These are phyloP conservation scores for Beta corolliflora DNA, from an alignment of 179 eudicot species.

Conservation along the genomic window DNA sequence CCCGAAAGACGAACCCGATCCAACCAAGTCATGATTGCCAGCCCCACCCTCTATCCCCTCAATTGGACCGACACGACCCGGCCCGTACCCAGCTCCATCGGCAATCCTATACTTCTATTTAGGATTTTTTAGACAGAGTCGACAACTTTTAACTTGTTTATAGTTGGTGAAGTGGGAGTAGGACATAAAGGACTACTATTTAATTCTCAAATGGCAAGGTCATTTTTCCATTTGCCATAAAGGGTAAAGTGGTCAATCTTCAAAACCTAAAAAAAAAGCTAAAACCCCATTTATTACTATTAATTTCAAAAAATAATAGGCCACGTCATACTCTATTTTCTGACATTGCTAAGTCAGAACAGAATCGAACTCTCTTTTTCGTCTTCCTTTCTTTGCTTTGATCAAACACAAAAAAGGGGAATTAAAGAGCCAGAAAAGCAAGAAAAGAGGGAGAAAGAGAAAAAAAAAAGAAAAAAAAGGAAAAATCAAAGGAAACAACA, in stretches of 20 bases:
- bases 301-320: no score
- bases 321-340: neutral
- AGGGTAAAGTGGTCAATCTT: constrained; percentile 9
- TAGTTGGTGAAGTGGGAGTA: constrained; percentile 11
- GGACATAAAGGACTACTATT: constrained; percentile 1
- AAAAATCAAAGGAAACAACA: neutral
- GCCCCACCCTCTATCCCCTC: no score
- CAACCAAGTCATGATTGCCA: no score
- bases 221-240: constrained; percentile 8
- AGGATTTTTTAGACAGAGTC: neutral
- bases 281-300: neutral
- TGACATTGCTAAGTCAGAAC: constrained; percentile 23
- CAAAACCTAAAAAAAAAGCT: neutral
- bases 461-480: neutral
- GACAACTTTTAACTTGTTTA: neutral
- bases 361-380: constrained; percentile 24
- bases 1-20: no score
- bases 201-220: neutral
- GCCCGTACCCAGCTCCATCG: no score
- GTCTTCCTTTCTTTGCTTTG: constrained; percentile 13
- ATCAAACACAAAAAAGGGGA: constrained; percentile 19
- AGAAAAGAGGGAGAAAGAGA: no score
- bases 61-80: no score
- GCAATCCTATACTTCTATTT: neutral
- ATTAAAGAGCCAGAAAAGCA: neutral